Evolutionary conservation across 2,329 filamentous ascomycete species (phyloP), one percentile per base, ranked within the genome.

Genomic region (Calonectria montana): DNA sequence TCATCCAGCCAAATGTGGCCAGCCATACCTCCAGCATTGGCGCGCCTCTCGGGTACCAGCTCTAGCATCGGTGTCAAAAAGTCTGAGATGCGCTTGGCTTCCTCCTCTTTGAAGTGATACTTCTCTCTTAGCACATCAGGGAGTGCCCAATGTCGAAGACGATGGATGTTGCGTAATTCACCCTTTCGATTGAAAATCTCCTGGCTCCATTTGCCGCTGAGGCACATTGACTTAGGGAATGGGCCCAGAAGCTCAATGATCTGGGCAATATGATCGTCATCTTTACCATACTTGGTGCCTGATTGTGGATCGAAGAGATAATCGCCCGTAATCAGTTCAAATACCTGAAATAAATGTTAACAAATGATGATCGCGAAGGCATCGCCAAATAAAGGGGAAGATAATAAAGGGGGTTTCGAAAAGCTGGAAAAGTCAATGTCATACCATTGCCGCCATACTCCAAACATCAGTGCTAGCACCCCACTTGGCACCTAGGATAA

Each of bases 361-460:
- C 41, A 39, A 37, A 50, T 29, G 15, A 5, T 10, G 31, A 12
- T 31, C 9, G 12, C 12, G 15, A 41, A 27, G 25, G n/a, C 13
- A 9, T 39, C 13, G 9, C 37, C 35, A 57, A 10, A 13, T 18
- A 37, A 21, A 57, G 16, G 4, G 23, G 29, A 57, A 12, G 3
- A 15, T 2, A 21, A 13, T 18, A 6, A 37, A 21, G 6, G 27
- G n/a, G 5, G 25, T 8, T 12, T 25, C 13, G 29, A 39, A 15
- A 48, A n/a, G n/a, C 31, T 18, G 12, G 12, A 47, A 7, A 15
- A 37, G 21, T 35, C 4, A n/a, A 2, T 16, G 25, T 50, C 91
- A 79, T 89, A 98, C 97, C 97, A 99, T 99, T 77, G 94, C 94
- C 71, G 97, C 96, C 97, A 99, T 99, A 85, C 96, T 98, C 97